Evolutionary conservation across 345 rosid genomes (phyloP).

Genomic region (Iberis pinnata): DNA sequence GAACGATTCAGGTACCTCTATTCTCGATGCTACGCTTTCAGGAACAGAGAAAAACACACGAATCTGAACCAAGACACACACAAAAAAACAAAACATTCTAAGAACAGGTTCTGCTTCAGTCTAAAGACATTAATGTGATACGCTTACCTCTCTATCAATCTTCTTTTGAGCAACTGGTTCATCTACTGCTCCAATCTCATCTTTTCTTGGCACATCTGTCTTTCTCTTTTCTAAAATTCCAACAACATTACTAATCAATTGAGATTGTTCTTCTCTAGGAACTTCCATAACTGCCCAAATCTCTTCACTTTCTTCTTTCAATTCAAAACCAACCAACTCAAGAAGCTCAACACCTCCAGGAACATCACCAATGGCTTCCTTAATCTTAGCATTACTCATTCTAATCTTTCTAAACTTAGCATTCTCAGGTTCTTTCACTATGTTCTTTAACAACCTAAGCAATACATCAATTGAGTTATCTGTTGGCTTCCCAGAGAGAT

Average conservation of each 20-base stretch:
- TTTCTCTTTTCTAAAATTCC: conserved; percentile 47
- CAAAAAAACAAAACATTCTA: background rate
- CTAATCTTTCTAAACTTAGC: conserved; percentile 74
- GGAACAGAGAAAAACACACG: conserved; percentile 78
- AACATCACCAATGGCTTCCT: conserved; percentile 71
- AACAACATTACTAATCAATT: conserved; percentile 40
- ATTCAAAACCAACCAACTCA: conserved; percentile 59
- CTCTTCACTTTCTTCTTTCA: conserved; percentile 68
- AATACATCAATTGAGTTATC: conserved; percentile 59
- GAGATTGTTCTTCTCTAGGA: conserved; percentile 40
- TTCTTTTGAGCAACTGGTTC: conserved; percentile 44
- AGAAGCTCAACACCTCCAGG: conserved; percentile 71
- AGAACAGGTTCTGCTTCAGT: background rate
- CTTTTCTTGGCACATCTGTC: conserved; percentile 23
- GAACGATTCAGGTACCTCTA: conserved; percentile 85
- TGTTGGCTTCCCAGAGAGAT: conserved; percentile 49
- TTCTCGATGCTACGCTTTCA: conserved; percentile 74
- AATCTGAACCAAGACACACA: conserved; percentile 34
- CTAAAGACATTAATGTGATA: background rate
- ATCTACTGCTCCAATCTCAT: conserved; percentile 31
- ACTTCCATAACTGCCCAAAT: conserved; percentile 74
- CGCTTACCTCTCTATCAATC: conserved; percentile 73
- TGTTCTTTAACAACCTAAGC: conserved; percentile 58
- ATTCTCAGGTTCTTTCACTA: conserved; percentile 74
- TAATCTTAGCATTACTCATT: conserved; percentile 76